Evolutionary conservation across 1,284 basidiomycete genomes (phyloP).

Genomic region (Cystobasidiaceae sp.): DNA sequence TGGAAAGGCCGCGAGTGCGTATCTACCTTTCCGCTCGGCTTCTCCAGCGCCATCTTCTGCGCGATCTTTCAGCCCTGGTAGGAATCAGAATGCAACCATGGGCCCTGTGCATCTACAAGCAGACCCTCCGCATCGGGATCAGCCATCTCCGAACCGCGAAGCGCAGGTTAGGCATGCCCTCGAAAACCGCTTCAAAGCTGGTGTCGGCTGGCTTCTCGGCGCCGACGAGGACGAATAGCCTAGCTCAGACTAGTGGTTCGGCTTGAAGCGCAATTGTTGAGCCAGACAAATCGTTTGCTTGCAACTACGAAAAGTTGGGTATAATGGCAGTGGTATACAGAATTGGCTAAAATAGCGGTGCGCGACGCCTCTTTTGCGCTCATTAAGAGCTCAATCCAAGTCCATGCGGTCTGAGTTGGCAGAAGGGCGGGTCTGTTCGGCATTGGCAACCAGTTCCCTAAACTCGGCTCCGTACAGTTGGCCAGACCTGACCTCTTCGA

Average conservation of each 20-base stretch:
- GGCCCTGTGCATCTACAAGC: not conserved
- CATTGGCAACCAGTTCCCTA: constrained; percentile 12
- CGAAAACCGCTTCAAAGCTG: constrained; percentile 65
- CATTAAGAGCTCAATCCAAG: not conserved
- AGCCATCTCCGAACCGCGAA: not conserved
- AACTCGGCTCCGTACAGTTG: constrained; percentile 19
- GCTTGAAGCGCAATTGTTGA: too few species aligned
- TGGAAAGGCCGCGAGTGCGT: constrained; percentile 30
- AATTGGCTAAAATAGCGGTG: too few species aligned
- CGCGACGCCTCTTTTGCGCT: too few species aligned
- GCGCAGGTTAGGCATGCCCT: constrained; percentile 64
- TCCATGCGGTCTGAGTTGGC: constrained; percentile 19
- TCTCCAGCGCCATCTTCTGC: not conserved
- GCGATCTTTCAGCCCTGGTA: too few species aligned
- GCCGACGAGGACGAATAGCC: constrained; percentile 53
- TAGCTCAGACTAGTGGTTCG: too few species aligned
- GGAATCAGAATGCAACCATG: not conserved
- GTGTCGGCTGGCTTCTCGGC: constrained; percentile 80
- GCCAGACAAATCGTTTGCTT: too few species aligned
- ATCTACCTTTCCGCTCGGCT: constrained; percentile 11
- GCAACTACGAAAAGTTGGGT: too few species aligned
- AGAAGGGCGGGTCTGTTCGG: constrained; percentile 4
- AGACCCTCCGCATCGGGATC: not conserved
- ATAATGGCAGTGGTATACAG: too few species aligned
- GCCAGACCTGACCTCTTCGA: not conserved